Percentiles rank a stretch among this genome's conserved stretches.
Evolutionary conservation across 495 filamentous ascomycete genomes (phyloP).

Genomic region (Penicillium angulare): DNA sequence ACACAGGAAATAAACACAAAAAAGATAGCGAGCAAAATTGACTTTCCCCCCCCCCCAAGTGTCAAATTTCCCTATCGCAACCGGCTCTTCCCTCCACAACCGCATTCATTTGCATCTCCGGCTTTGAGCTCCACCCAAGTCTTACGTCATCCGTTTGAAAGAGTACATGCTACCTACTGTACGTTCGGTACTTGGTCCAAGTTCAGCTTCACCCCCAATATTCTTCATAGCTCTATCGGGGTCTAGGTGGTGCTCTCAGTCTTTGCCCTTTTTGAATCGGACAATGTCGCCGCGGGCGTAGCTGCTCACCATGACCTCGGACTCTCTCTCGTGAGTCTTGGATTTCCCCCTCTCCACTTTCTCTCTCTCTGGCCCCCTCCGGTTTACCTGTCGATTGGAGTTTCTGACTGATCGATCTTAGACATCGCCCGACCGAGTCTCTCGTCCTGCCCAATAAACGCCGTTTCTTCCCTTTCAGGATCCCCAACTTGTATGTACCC

Average conservation of each 20-base stretch:
- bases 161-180: constrained; percentile 14
- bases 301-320: constrained; percentile 45
- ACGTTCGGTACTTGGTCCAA: constrained; percentile 3
- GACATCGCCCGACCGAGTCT: constrained; percentile 57
- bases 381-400: neutral
- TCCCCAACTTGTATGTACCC: constrained; percentile 72
- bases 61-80: neutral
- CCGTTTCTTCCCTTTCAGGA: constrained; percentile 71
- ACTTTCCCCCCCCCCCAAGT: neutral
- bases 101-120: constrained; percentile 33
- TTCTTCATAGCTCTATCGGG: constrained; percentile 8
- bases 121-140: constrained; percentile 31
- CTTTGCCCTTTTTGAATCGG: constrained; percentile 14
- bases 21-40: too few relatives aligned
- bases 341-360: constrained; percentile 3
- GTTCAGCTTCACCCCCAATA: constrained; percentile 5
- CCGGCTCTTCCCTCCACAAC: neutral
- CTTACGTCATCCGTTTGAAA: constrained; percentile 45
- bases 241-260: constrained; percentile 9
- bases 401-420: constrained; percentile 28
- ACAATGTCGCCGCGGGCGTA: constrained; percentile 37
- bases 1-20: too few relatives aligned
- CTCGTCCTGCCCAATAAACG: constrained; percentile 63
- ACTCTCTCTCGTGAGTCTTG: constrained; percentile 38
- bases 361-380: constrained; percentile 3